A percentile compares a stretch with the other conserved stretches of the same genome.
Evolutionary conservation across 2,329 filamentous ascomycete genomes (phyloP).

Genomic region (Monosporascus cannonballus): DNA sequence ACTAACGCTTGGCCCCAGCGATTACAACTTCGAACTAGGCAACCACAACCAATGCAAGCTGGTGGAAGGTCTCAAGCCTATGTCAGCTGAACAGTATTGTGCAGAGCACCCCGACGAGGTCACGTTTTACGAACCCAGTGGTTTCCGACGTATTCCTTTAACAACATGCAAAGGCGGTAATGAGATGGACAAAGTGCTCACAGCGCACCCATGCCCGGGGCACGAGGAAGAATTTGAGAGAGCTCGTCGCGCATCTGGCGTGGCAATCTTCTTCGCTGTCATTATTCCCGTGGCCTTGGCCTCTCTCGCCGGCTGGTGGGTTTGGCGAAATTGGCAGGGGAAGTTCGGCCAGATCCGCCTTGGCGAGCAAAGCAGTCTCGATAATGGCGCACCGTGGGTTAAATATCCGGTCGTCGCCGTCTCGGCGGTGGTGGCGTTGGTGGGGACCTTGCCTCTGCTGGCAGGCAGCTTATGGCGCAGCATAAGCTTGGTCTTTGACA

Average conservation of each 20-base stretch:
- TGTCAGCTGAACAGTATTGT: constrained; percentile 46
- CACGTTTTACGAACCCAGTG: constrained; percentile 79
- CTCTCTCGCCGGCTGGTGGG: constrained; percentile 70
- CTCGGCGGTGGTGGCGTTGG: constrained; percentile 56
- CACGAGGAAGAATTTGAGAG: constrained; percentile 76
- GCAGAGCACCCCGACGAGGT: constrained; percentile 57
- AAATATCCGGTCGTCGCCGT: constrained; percentile 74
- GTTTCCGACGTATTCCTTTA: constrained; percentile 83
- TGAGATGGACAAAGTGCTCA: constrained; percentile 64
- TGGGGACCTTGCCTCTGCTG: constrained; percentile 63
- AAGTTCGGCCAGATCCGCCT: constrained; percentile 91
- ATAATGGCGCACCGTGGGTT: constrained; percentile 71
- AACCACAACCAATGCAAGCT: constrained; percentile 70
- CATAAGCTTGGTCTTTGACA: constrained; percentile 44
- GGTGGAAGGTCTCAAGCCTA: constrained; percentile 64
- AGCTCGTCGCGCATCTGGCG: constrained; percentile 63
- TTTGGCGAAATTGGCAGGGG: constrained; percentile 76
- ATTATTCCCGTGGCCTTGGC: constrained; percentile 69
- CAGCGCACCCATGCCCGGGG: constrained; percentile 62
- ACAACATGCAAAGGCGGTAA: constrained; percentile 76
- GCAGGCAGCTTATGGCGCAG: constrained; percentile 66
- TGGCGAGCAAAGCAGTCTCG: constrained; percentile 62
- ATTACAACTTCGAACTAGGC: constrained; percentile 87
- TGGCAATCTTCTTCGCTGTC: constrained; percentile 80
- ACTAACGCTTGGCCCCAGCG: constrained; percentile 45